Conservation (phyloP, 352 stramenopile species). For the Globisporangium nodosum region DNA sequence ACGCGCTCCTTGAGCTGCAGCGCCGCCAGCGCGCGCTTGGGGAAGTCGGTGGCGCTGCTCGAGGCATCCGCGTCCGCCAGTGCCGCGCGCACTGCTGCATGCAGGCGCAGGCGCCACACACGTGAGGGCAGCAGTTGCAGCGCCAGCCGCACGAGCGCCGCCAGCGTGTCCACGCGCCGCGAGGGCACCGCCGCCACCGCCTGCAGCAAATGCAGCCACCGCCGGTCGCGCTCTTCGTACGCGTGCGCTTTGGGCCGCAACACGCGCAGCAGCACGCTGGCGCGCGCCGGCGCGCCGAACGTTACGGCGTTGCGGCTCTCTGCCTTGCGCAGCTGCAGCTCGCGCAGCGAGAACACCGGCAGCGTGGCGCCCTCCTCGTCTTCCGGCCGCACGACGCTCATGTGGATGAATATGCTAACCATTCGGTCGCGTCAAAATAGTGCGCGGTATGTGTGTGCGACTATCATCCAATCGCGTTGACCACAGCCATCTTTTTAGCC, state of each 20-base stretch:
- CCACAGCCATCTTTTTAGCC: too few relatives aligned
- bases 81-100: slow-evolving; percentile 21
- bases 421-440: too few relatives aligned
- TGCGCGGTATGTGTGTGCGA: too few relatives aligned
- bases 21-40: slow-evolving; percentile 32
- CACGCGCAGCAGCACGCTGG: slow-evolving; percentile 57
- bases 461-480: too few relatives aligned
- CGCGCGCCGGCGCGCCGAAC: slow-evolving; percentile 41
- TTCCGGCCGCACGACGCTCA: background rate
- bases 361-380: slow-evolving; percentile 13
- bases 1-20: slow-evolving; percentile 68
- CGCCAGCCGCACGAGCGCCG: slow-evolving; percentile 37
- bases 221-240: slow-evolving; percentile 58
- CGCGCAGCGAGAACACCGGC: slow-evolving; percentile 44
- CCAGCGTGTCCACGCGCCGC: slow-evolving; percentile 43
- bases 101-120: slow-evolving; percentile 22
- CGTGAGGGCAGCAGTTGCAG: slow-evolving; percentile 39
- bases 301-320: slow-evolving; percentile 48
- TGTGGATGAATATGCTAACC: background rate
- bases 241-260: slow-evolving; percentile 31
- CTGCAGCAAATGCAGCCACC: slow-evolving; percentile 71
- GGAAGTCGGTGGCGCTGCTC: slow-evolving; percentile 11
- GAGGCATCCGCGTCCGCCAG: slow-evolving; percentile 19
- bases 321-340: slow-evolving; percentile 46
- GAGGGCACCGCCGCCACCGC: slow-evolving; percentile 55